These are phyloP conservation scores for Byssothecium circinans DNA, from an alignment of 2,329 filamentous ascomycete species.

Conservation along the genomic window DNA sequence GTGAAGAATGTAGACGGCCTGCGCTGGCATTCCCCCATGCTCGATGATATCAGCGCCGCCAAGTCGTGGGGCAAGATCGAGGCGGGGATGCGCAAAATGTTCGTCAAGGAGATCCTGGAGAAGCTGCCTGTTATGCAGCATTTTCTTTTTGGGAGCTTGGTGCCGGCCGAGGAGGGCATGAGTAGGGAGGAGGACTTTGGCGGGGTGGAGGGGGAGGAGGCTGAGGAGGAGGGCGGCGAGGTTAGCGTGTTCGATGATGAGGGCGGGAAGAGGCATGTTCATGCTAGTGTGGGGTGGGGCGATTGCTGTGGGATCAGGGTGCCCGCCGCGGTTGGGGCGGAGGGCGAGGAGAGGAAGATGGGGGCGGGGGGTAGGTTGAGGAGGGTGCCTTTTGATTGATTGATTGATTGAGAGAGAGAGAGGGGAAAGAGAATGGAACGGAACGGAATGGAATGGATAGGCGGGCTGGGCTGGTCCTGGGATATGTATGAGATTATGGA, in stretches of 20 bases:
- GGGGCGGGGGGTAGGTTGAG: conserved; percentile 63
- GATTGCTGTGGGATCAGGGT: conserved; percentile 99
- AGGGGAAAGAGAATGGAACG: no score
- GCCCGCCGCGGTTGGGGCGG: conserved; percentile 88
- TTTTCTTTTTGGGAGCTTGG: conserved; percentile 85
- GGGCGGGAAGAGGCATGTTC: conserved; percentile 69
- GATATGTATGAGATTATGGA: not conserved
- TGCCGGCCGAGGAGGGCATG: conserved; percentile 83
- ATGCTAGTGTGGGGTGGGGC: conserved; percentile 73
- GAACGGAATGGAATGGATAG: no score
- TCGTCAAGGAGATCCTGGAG: conserved; percentile 84
- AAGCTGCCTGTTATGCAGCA: conserved; percentile 99
- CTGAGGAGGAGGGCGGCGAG: conserved; percentile 49
- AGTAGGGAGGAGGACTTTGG: conserved; percentile 59
- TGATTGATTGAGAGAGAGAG: no score
- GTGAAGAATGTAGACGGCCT: conserved; percentile 95
- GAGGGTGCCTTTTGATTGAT: conserved; percentile 78
- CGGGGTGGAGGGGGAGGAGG: conserved; percentile 47
- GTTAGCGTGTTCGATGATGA: conserved; percentile 63
- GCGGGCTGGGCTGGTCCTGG: no score
- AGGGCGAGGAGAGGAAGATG: conserved; percentile 81
- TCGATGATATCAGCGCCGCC: conserved; percentile 92
- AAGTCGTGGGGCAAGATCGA: conserved; percentile 93
- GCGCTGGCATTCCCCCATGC: conserved; percentile 96
- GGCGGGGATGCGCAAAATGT: conserved; percentile 95